Evolutionary conservation across 148 eudicot genomes (phyloP).

Genomic region (Silene uniflora): DNA sequence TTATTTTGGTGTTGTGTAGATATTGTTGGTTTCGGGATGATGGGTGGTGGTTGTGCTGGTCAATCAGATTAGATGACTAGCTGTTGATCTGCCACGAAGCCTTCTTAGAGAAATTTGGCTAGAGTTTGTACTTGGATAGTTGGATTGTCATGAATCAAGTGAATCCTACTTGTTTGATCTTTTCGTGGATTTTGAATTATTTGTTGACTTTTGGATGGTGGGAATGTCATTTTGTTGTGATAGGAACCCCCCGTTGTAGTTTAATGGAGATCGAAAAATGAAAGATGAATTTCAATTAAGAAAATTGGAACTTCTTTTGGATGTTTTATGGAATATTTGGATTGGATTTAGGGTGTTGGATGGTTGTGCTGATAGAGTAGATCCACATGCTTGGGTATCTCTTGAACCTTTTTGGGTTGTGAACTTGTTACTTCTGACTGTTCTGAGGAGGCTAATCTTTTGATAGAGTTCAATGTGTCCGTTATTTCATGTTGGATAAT

Average conservation of each 20-base stretch:
- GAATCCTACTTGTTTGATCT: not conserved
- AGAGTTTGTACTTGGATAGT: no score
- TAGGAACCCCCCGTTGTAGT: no score
- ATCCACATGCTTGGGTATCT: not conserved
- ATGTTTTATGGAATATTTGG: not conserved
- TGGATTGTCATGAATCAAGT: no score
- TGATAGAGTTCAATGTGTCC: not conserved
- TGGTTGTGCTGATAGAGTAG: not conserved
- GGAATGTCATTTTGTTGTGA: no score
- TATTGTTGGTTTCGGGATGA: not conserved
- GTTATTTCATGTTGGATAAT: not conserved
- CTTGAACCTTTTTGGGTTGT: not conserved
- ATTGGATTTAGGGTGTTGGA: not conserved
- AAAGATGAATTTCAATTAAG: no score
- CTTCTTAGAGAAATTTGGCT: not conserved
- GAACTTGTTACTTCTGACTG: no score
- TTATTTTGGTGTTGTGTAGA: not conserved
- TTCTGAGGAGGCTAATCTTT: not conserved
- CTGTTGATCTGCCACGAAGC: not conserved
- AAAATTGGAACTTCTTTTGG: no score
- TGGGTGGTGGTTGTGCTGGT: not conserved
- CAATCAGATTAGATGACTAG: not conserved
- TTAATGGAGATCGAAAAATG: no score
- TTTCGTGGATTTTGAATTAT: no score
- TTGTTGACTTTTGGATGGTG: no score